Evolutionary conservation across 2,329 filamentous ascomycete species (phyloP).

Genomic region (Phaeosphaeriaceae sp.): DNA sequence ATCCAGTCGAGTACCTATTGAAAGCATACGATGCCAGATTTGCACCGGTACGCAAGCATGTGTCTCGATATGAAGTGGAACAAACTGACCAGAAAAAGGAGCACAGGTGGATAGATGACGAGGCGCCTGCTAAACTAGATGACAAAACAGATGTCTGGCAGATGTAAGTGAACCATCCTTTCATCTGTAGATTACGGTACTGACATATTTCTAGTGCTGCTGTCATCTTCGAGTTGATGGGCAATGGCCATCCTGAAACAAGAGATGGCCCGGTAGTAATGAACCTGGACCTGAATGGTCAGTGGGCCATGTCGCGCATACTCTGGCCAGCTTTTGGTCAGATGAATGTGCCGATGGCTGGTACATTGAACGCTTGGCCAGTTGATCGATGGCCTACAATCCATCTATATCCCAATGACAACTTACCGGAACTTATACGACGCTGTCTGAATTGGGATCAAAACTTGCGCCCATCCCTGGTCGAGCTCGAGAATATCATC

Average conservation of each 20-base stretch:
- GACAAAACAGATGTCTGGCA: slow-evolving; percentile 7
- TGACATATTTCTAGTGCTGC: neutral
- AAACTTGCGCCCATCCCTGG: neutral
- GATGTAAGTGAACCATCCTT: neutral
- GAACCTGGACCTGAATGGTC: no score
- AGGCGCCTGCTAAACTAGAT: neutral
- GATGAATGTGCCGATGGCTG: no score
- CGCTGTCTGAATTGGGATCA: neutral
- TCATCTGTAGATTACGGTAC: neutral
- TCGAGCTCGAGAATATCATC: neutral
- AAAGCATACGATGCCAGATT: neutral
- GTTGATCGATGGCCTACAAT: no score
- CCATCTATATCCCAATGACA: neutral
- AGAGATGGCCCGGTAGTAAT: no score
- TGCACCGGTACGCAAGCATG: neutral
- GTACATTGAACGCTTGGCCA: no score
- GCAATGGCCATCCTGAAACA: neutral
- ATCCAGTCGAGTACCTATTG: neutral
- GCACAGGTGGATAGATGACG: neutral
- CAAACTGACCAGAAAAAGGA: neutral
- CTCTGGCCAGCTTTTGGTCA: no score
- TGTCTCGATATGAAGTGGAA: no score
- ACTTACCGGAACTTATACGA: neutral
- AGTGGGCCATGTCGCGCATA: no score
- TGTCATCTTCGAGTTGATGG: neutral